phyloP scores from a whole-genome alignment of 768 basidiomycete species.

The Tylopilus rubrobrunneus region DNA sequence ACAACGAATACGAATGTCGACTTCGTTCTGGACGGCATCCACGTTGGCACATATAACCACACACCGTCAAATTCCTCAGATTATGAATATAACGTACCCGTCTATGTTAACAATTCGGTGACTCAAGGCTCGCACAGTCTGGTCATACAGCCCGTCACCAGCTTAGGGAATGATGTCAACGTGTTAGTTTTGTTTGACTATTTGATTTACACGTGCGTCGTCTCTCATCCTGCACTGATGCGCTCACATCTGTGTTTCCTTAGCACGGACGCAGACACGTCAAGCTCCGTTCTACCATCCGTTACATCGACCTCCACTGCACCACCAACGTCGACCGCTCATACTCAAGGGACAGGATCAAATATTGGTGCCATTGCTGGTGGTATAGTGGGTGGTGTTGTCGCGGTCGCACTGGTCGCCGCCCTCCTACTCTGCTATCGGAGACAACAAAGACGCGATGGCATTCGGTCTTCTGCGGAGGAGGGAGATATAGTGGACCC shows the following conservation, averaged over 20 bases:
- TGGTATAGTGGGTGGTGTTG: constrained; percentile 2
- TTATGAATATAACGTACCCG: constrained; percentile 12
- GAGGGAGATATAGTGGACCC: constrained; percentile 2
- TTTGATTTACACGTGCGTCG: constrained; percentile 16
- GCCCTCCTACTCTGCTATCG: constrained; percentile 5
- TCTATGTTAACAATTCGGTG: constrained; percentile 11
- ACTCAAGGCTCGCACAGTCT: constrained; percentile 5
- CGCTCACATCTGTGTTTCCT: too few species aligned
- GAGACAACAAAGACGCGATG: background rate
- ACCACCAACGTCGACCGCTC: too few species aligned
- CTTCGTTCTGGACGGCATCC: constrained; percentile 7
- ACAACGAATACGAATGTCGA: background rate
- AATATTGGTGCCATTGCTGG: constrained; percentile 5
- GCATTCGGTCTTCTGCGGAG: background rate
- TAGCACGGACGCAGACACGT: too few species aligned
- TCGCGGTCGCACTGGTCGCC: background rate
- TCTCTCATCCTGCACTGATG: too few species aligned
- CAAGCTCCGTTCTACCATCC: too few species aligned
- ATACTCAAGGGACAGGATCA: background rate
- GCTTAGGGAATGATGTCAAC: background rate
- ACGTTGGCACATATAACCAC: background rate
- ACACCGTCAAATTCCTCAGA: background rate
- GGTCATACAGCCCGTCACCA: constrained; percentile 2
- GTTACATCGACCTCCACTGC: too few species aligned
- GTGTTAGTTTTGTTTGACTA: constrained; percentile 18